Conservation (phyloP, 805 yeast species). For the Sugiyamaella smithiae region DNA sequence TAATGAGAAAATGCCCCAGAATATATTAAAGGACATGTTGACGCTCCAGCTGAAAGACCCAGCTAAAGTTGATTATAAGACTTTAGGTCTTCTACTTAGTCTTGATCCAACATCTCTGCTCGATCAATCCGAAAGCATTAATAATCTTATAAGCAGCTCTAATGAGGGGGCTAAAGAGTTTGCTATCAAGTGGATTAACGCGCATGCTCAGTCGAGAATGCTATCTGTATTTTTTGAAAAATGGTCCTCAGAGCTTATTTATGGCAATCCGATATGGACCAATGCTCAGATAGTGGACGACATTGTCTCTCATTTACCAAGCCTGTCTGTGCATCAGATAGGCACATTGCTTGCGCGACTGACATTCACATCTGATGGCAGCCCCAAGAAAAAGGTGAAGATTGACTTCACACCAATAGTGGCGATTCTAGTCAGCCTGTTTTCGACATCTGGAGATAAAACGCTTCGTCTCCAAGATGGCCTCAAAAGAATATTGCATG, state of each 20-base stretch:
- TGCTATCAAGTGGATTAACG: background rate
- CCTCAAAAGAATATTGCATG: background rate
- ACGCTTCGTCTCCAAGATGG: background rate
- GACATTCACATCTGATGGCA: background rate
- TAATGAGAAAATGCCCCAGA: background rate
- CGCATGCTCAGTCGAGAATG: background rate
- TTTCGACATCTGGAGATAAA: background rate
- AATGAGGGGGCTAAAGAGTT: background rate
- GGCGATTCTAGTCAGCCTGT: background rate
- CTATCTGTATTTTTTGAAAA: background rate
- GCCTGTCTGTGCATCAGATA: background rate
- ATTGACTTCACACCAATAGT: background rate
- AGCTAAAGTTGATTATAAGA: too few species aligned
- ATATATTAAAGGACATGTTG: background rate
- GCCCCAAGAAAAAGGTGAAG: background rate
- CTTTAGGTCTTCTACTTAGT: too few species aligned
- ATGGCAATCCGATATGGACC: background rate
- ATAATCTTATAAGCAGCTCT: background rate
- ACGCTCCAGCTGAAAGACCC: too few species aligned
- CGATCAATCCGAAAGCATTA: background rate
- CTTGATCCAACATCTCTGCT: background rate
- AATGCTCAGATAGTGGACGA: background rate
- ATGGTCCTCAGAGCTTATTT: background rate
- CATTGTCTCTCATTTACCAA: background rate
- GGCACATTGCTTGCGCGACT: background rate